phyloP scores from a whole-genome alignment of 768 basidiomycete species.

The Leucocoprinus birnbaumii region DNA sequence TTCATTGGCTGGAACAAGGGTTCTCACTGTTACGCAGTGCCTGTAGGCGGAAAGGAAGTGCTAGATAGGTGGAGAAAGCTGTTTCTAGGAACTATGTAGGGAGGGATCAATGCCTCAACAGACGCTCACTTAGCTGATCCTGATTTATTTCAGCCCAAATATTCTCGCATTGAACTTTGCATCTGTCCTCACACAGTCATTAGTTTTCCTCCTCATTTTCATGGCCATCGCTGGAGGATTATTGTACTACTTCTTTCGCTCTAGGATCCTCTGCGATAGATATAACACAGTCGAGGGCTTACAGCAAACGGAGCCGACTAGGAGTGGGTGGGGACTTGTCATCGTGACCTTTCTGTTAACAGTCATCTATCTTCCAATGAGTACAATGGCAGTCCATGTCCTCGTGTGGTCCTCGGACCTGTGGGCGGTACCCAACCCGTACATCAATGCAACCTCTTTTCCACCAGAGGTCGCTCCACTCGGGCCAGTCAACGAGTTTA shows the following conservation, averaged over 20 bases:
- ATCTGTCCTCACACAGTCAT: slow-evolving; percentile 52
- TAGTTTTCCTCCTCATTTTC: slow-evolving; percentile 59
- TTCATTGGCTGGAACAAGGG: neutral
- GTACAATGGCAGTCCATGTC: slow-evolving; percentile 74
- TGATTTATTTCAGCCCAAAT: slow-evolving; percentile 49
- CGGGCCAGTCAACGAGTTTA: slow-evolving; percentile 54
- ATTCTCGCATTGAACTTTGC: slow-evolving; percentile 73
- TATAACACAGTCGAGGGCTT: slow-evolving; percentile 53
- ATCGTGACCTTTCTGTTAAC: slow-evolving; percentile 63
- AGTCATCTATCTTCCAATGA: slow-evolving; percentile 71
- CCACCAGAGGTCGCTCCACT: slow-evolving; percentile 49
- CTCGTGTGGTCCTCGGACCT: slow-evolving; percentile 77
- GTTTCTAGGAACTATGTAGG: slow-evolving; percentile 65
- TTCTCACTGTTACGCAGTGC: slow-evolving; percentile 25
- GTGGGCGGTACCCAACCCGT: slow-evolving; percentile 71
- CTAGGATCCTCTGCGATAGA: slow-evolving; percentile 44
- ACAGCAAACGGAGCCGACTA: slow-evolving; percentile 38
- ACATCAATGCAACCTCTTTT: slow-evolving; percentile 50
- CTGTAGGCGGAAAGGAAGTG: slow-evolving; percentile 32
- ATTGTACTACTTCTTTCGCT: slow-evolving; percentile 57
- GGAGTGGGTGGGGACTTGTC: slow-evolving; percentile 51
- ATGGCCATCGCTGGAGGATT: slow-evolving; percentile 50
- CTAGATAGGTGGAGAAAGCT: slow-evolving; percentile 52
- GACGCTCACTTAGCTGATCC: slow-evolving; percentile 6
- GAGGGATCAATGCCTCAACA: slow-evolving; percentile 21